These are phyloP conservation scores for Fusarium cyanostomum DNA, from an alignment of 2,329 filamentous ascomycete genomes.

Conservation along the genomic window DNA sequence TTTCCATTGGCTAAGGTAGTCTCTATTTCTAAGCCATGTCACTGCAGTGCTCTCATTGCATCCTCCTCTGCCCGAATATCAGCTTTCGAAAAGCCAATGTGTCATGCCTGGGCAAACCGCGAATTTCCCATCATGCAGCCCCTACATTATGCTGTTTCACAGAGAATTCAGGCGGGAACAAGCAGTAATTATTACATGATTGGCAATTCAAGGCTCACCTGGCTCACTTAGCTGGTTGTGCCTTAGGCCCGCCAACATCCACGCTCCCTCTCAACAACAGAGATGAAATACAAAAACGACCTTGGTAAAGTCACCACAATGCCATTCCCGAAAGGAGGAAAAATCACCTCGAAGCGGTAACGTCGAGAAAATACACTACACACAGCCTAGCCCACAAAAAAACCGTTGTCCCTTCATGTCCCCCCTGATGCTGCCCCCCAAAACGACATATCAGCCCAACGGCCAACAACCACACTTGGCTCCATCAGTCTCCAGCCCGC, in stretches of 20 bases:
- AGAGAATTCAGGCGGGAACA: constrained; percentile 16
- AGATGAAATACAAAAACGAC: neutral
- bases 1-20: neutral
- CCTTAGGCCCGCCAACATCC: neutral
- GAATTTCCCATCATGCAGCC: constrained; percentile 20
- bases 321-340: constrained; percentile 13
- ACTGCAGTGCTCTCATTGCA: neutral
- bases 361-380: constrained; percentile 26
- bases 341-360: constrained; percentile 17
- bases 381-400: constrained; percentile 37
- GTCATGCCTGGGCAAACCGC: constrained; percentile 17
- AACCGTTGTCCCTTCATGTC: constrained; percentile 36
- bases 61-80: constrained; percentile 9
- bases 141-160: constrained; percentile 22
- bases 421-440: constrained; percentile 25
- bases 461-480: constrained; percentile 31
- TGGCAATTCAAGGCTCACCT: neutral
- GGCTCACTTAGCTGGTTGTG: too few species aligned
- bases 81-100: constrained; percentile 17
- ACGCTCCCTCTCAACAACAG: neutral
- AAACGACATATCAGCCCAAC: constrained; percentile 39
- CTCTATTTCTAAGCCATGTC: neutral
- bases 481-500: constrained; percentile 28
- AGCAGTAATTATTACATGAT: neutral
- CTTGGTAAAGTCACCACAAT: neutral